A percentile compares a stretch with the other conserved stretches of the same genome.
These are phyloP conservation scores for Tetrahymena elliotti DNA, from an alignment of 73 alveolate genomes.

Conservation along the genomic window DNA sequence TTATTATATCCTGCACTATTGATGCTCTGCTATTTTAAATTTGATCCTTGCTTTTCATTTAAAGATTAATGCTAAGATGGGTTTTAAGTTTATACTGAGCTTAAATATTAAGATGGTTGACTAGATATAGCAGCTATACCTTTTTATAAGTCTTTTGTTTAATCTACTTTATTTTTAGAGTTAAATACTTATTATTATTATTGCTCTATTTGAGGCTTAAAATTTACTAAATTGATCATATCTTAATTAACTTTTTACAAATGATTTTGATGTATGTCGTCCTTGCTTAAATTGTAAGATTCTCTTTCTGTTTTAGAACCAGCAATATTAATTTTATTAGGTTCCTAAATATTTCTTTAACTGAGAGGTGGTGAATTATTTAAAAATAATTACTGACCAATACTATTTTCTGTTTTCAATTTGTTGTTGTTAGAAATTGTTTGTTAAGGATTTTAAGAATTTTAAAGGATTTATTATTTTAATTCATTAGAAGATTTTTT, in stretches of 20 bases:
- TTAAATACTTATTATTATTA: not conserved
- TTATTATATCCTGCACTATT: not conserved
- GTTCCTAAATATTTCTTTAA: not conserved
- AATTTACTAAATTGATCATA: not conserved
- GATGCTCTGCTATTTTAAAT: not conserved
- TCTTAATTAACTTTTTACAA: not conserved
- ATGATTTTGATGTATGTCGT: not conserved
- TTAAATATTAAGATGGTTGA: not conserved
- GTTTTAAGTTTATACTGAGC: not conserved
- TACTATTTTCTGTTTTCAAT: not conserved
- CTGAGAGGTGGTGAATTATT: not conserved
- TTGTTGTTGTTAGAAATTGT: not conserved
- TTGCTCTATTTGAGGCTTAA: not conserved
- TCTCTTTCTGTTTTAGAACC: not conserved
- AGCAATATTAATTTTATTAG: not conserved
- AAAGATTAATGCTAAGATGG: not conserved
- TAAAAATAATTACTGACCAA: not conserved
- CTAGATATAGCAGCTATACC: not conserved
- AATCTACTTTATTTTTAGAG: not conserved
- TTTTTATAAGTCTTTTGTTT: not conserved
- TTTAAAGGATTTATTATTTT: not conserved
- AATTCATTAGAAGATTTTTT: not conserved
- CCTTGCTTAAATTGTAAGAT: not conserved
- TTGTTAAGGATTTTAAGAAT: not conserved
- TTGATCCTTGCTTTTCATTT: not conserved